Evolutionary conservation across 139 green algal species (phyloP).

Genomic region (Volvox reticuliferus): DNA sequence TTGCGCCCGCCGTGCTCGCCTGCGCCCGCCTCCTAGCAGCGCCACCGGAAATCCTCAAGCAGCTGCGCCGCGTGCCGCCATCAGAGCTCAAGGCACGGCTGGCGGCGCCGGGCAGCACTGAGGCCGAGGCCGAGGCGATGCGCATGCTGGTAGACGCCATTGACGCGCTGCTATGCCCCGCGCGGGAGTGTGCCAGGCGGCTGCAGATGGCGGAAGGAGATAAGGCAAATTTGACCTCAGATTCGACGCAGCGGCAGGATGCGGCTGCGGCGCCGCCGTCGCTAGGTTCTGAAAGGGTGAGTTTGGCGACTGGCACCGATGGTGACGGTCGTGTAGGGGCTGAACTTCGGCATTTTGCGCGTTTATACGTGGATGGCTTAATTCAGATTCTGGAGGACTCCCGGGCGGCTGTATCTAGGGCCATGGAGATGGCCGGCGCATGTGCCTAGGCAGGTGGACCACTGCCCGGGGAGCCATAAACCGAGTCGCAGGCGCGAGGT

Average conservation of each 20-base stretch:
- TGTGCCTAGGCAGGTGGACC: neutral
- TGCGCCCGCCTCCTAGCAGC: slow-evolving; percentile 8
- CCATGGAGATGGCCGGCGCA: neutral
- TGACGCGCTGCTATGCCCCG: neutral
- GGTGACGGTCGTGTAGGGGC: neutral
- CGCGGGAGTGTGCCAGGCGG: neutral
- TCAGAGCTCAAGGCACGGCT: neutral
- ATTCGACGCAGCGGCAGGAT: too few relatives aligned
- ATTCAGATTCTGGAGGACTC: neutral
- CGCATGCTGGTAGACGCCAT: neutral
- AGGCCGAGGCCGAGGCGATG: neutral
- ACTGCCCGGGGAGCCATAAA: too few relatives aligned
- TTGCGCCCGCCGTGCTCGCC: slow-evolving; percentile 24
- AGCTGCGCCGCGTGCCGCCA: neutral
- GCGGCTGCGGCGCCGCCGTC: neutral
- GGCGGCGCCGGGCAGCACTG: neutral
- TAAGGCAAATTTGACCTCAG: too few relatives aligned
- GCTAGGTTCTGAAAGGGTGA: neutral
- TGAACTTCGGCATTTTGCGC: slow-evolving; percentile 26
- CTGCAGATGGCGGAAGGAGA: neutral
- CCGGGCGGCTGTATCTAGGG: neutral
- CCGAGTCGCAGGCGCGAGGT: too few relatives aligned
- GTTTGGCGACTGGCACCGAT: too few relatives aligned
- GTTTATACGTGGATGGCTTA: slow-evolving; percentile 5
- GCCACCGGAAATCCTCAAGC: neutral